Evolutionary conservation across 148 eudicot species (phyloP), one percentile per base, ranked within the genome.

Genomic region (Rhododendron mucronatum): DNA sequence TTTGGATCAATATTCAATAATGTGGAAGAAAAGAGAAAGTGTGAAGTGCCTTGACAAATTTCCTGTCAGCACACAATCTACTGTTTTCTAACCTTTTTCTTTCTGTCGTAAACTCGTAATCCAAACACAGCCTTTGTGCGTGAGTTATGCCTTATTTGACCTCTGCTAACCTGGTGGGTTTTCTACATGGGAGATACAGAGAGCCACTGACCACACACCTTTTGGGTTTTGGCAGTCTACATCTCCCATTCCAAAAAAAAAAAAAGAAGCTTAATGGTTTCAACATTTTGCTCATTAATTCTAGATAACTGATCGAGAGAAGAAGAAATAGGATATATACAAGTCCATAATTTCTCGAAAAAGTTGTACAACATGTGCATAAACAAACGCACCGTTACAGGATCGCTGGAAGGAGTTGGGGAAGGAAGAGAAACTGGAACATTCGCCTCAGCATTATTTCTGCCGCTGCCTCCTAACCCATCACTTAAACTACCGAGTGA

Each of bases 371-470:
- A 88, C 85, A 90, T 86, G 86, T 91, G 90, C 89, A 85, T 82
- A 91, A 92, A 90, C 88, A 88, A 65, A 97, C 99, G 98, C 99
- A 97, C 99, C 99, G 95, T 92, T 90, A 92, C 95, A 92, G 89
- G 92, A 84, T 94, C 88, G 94, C 90, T 91, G 83, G 98, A 89
- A 73, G 99, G 99, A 89, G 99, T 95, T 79, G 99, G 99, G 87
- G 98, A 97, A 28, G 99, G 99, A 85, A 97, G 94, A 78, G 99
- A 97, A 91, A 95, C 99, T 88, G 94, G 96, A 75, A 91, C 88
- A 61, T 63, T 91, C 82, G 88, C 88, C 83, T 89, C 91, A 21
- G 89, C 85, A 47, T 10, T 69, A 69, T 75, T 88, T 55, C 77
- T 86, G 83, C 37, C 14, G 18, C 75, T 65, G 71, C 71, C 71